Base-by-base conservation (phyloP, 805 yeast species). In the Wickerhamomyces queroliae region DNA sequence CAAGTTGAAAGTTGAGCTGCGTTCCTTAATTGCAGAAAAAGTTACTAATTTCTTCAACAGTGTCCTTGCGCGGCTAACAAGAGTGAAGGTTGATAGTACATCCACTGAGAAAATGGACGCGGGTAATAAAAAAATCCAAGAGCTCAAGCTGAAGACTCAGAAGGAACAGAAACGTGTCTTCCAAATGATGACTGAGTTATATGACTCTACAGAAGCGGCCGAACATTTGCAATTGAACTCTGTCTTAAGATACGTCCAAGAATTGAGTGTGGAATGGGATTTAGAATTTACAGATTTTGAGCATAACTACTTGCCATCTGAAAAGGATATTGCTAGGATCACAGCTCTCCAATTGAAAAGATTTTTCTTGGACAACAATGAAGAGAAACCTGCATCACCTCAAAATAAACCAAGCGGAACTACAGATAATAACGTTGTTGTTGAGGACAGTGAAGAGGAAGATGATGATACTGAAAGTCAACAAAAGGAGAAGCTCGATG, bases 231-330 rank as follows among this genome's bases (percentile, higher is more conserved):
- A 78, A 11, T 61, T 93, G 48, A 93, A 95, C 53, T 63, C 74
- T 0, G 73, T 84, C 3, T 62, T 89, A 21, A 67, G 91, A 49
- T 73, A 73, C 26, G 67, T 91, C 15, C 96, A 91, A 53, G 89
- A 83, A 41, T 63, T 80, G 22, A 90, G 95, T 3, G 89, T 87
- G 18, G 74, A 69, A 30, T 93, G 98, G 98, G 96, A 91, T 60
- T 51, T 62, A 18, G 95, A 83, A 41, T 89, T 93, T 52, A 72
- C 77, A 27, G 83, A 77, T 7, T 91, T 93, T 63, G 97, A 86
- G 43, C 72, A 72, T 33, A 70, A 71, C 17, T 93, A 74, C 55
- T 71, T 91, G 43, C 98, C 98, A 1, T 79, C 95, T 8, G 98
- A 93, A 58, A 86, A 82, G 52, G 99, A 93, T 69, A 85, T 93